Evolutionary conservation across 2,329 filamentous ascomycete genomes (phyloP), one percentile per base, ranked within the genome.

Genomic region (Nemania sp.): DNA sequence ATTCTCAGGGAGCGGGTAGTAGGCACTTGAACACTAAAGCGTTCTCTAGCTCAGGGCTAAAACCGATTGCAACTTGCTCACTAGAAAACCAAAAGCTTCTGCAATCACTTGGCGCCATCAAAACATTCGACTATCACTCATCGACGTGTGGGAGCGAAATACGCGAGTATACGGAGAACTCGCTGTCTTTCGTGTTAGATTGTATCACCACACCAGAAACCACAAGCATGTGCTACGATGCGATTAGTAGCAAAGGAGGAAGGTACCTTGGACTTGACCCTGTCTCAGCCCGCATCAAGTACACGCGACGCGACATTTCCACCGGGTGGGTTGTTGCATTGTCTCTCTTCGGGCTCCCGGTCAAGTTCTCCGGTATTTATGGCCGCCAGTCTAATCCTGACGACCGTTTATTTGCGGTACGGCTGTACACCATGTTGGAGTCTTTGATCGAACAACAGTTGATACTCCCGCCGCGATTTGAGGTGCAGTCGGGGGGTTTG

Each of bases 121-220:
- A 13, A 2, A 27, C n/a, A 5, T 58, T 66, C 24, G 64, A 66
- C 26, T 66, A 66, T 13, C 22, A 45, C 1, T 52, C 41, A 1
- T 52, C 64, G 2, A 49, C 41, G 6, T 62, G 58, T 43, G 58
- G 29, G 1, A 22, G 8, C 5, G 64, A 66, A 3, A 66, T 66
- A 18, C 8, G 84, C 81, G 53, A 86, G 1, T 29, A 13, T 8
- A 66, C 67, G 6, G n/a, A 51, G 15, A 57, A 66, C 11, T 38
- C 20, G 1, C 51, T 69, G 4, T 18, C 51, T 3, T 56, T 60
- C 13, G 67, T 53, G 5, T 29, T 66, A 1, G 67, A 69, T 43
- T 69, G 67, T 20, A 52, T 69, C n/a, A 56, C 67, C 2, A 52
- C 38, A 6, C 24, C 51, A 11, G 38, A 38, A 5, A 63, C 53